A percentile compares a stretch with the other conserved stretches of the same genome.
These are phyloP conservation scores for Trichoderma cornu-damae DNA, from an alignment of 2,329 filamentous ascomycete species.

Conservation along the genomic window DNA sequence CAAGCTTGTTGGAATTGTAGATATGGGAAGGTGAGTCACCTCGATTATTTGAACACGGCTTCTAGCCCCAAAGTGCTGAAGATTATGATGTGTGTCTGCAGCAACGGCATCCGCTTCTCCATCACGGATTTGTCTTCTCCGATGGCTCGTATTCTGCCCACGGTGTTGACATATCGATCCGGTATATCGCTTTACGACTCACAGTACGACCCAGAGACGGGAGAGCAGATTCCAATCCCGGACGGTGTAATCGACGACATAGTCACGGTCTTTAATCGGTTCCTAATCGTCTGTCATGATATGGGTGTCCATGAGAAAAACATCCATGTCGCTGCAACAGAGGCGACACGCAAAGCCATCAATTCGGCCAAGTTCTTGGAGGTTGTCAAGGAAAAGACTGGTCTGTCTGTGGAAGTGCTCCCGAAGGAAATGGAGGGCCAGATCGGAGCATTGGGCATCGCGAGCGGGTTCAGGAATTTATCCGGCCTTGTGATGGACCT, in stretches of 20 bases:
- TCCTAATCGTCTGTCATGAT: slow-evolving; percentile 29
- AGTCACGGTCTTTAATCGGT: slow-evolving; percentile 27
- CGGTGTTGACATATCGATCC: slow-evolving; percentile 31
- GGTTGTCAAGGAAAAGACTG: slow-evolving; percentile 49
- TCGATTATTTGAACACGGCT: background rate
- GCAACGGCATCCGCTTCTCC: slow-evolving; percentile 69
- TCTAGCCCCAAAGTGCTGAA: slow-evolving; percentile 2
- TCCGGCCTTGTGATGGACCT: slow-evolving; percentile 67
- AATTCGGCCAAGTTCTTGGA: slow-evolving; percentile 29
- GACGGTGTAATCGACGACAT: slow-evolving; percentile 27
- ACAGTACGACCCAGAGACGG: slow-evolving; percentile 30
- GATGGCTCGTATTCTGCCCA: slow-evolving; percentile 57
- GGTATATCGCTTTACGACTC: slow-evolving; percentile 33
- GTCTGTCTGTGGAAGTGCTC: slow-evolving; percentile 56
- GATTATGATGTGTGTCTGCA: slow-evolving; percentile 23
- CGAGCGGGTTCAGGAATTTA: slow-evolving; percentile 57
- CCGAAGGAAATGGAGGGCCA: slow-evolving; percentile 62
- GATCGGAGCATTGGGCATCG: slow-evolving; percentile 61
- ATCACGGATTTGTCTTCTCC: slow-evolving; percentile 44
- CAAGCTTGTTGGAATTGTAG: slow-evolving; percentile 32
- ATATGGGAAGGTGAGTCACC: slow-evolving; percentile 33
- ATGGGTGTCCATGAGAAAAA: slow-evolving; percentile 25
- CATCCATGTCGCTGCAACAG: slow-evolving; percentile 32
- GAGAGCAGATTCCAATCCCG: slow-evolving; percentile 31
- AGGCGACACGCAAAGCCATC: slow-evolving; percentile 30